Evolutionary conservation across 2,329 filamentous ascomycete species (phyloP), one percentile per base, ranked within the genome.

Genomic region (Bisporella sp.): DNA sequence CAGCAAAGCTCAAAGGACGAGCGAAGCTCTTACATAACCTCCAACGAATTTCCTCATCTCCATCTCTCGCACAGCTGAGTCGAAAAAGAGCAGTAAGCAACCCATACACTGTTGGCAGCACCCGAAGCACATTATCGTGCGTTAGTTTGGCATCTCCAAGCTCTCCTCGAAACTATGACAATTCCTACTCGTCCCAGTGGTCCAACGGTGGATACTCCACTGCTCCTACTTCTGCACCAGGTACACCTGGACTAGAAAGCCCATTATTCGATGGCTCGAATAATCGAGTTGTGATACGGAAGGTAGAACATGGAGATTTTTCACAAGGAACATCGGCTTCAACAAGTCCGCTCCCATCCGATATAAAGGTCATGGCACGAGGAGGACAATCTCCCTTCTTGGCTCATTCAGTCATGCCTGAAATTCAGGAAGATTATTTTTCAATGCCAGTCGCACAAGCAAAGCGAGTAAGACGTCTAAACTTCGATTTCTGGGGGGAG

Each of bases 401-500:
- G 6, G 30, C 55, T 30, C 50, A 57, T 13, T 54, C 58, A n/a
- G 51, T 51, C 6, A 59, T 62, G 47, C 52, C 57, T 29, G 62
- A 64, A 33, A 54, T 64, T 4, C 12, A 58, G 12, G 62, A 66
- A 45, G 64, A 65, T 45, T 66, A 66, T 45, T 65, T 66, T 46
- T 61, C 63, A 9, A 31, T 59, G 3, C 54, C 57, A 41, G 21
- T 59, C 5, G 21, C 50, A 8, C 29, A 39, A 12, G 39, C 51
- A 5, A 58, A 57, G 35, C 51, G 41, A 43, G 32, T 31, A 12
- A 61, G 61, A 48, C 73, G 70, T 57, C 57, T 60, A 2, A 66
- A 71, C 6, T 75, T 76, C 66, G 81, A 86, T 57, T 87, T 95
- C 57, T 96, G 91, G 90, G 77, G 74, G 9, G 78, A 80, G 41